phyloP scores from a whole-genome alignment of 148 eudicot genomes.

The Polygonum aviculare region DNA sequence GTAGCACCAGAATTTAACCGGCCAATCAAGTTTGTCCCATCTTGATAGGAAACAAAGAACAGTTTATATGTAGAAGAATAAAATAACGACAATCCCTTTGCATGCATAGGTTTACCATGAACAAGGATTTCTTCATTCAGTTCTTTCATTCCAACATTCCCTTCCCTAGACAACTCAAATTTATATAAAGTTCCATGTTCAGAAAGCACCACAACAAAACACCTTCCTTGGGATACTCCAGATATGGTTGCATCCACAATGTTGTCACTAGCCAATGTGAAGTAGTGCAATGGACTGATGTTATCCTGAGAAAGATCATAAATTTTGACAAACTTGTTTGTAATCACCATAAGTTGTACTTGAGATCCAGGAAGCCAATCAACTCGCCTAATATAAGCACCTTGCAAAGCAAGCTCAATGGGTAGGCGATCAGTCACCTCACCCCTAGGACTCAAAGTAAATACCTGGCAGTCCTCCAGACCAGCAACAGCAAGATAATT shows the following conservation, averaged over 20 bases:
- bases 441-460: conserved; percentile 92
- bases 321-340: conserved; percentile 89
- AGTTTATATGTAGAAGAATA: conserved; percentile 74
- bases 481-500: conserved; percentile 97
- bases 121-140: conserved; percentile 61
- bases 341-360: conserved; percentile 96
- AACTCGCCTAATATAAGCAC: conserved; percentile 88
- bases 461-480: conserved; percentile 97
- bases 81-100: conserved; percentile 76
- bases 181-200: conserved; percentile 78
- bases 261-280: conserved; percentile 68
- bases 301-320: conserved; percentile 95
- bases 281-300: conserved; percentile 92
- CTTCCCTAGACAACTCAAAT: conserved; percentile 66
- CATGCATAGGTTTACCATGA: conserved; percentile 36
- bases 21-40: conserved; percentile 81
- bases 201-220: conserved; percentile 74
- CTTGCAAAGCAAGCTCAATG: conserved; percentile 96
- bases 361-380: conserved; percentile 99
- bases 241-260: conserved; percentile 77
- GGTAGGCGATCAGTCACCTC: conserved; percentile 97
- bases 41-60: conserved; percentile 81
- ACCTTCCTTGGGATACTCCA: conserved; percentile 63
- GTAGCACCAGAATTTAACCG: conserved; percentile 57
- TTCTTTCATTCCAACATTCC: conserved; percentile 65